Percentiles rank a stretch among this genome's conserved stretches.
phyloP scores from a whole-genome alignment of 2,329 filamentous ascomycete species.

The Penicillium expansum region DNA sequence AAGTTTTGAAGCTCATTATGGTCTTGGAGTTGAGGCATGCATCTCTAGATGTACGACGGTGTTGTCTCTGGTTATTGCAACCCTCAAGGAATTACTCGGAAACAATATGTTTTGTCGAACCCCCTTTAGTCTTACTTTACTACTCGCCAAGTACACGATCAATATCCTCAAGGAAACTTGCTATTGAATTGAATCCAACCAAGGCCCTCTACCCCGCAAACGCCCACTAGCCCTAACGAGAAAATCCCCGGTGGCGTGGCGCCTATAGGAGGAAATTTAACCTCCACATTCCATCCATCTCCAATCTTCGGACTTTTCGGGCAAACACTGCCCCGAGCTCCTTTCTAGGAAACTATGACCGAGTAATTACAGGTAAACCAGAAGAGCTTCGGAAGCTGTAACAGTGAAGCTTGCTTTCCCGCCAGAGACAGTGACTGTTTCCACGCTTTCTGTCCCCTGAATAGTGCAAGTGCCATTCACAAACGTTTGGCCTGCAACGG shows the following conservation, averaged over 20 bases:
- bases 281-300: neutral
- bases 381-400: slow-evolving; percentile 49
- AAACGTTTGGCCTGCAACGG: slow-evolving; percentile 50
- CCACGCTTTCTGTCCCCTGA: slow-evolving; percentile 34
- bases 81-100: neutral
- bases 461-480: slow-evolving; percentile 47
- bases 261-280: neutral
- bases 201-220: no score
- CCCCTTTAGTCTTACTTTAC: no score
- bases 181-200: neutral
- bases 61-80: neutral
- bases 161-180: neutral
- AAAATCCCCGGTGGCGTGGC: slow-evolving; percentile 5
- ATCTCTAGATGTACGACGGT: no score
- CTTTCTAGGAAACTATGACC: neutral
- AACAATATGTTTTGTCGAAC: no score
- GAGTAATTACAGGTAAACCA: slow-evolving; percentile 45
- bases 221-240: neutral
- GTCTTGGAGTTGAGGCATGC: neutral
- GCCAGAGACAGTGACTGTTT: slow-evolving; percentile 22
- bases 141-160: neutral
- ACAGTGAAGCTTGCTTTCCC: slow-evolving; percentile 43
- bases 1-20: neutral
- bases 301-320: neutral
- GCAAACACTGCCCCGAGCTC: neutral